Percentiles rank a stretch among this genome's conserved stretches.
Evolutionary conservation across 1,284 basidiomycete genomes (phyloP).

Genomic region (Ganoderma resinaceum): DNA sequence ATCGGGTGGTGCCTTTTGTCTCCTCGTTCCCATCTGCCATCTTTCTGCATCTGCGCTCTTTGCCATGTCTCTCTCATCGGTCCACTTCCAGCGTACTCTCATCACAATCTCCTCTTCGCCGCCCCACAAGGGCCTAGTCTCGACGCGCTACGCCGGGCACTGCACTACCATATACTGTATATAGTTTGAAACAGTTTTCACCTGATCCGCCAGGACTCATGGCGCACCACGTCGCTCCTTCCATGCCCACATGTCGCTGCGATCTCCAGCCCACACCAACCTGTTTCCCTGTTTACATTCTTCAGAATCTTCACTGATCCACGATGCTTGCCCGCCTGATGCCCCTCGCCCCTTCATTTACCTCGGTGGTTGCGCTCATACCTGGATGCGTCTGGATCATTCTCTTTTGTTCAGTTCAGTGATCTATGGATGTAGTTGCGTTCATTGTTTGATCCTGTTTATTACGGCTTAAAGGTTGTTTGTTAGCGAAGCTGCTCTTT

Average conservation of each 20-base stretch:
- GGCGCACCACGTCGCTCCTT: conserved; percentile 30
- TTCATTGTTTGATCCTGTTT: conserved; percentile 15
- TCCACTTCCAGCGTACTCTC: conserved; percentile 11
- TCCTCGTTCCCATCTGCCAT: conserved; percentile 20
- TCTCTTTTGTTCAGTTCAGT: conserved; percentile 21
- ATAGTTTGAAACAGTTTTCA: conserved; percentile 32
- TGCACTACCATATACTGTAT: conserved; percentile 34
- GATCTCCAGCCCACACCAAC: conserved; percentile 18
- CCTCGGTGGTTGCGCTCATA: conserved; percentile 32
- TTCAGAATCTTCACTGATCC: conserved; percentile 20
- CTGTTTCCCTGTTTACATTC: conserved; percentile 1
- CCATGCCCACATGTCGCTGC: conserved; percentile 30
- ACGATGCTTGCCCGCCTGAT: conserved; percentile 22
- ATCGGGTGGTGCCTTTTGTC: not conserved
- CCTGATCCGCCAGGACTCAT: conserved; percentile 23
- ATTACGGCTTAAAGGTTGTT: conserved; percentile 12
- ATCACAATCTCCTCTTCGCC: conserved; percentile 23
- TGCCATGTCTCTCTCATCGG: conserved; percentile 23
- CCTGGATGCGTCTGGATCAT: conserved; percentile 32
- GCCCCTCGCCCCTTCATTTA: conserved; percentile 2
- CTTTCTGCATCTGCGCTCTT: conserved; percentile 24
- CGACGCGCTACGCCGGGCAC: conserved; percentile 21
- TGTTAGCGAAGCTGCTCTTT: conserved; percentile 21
- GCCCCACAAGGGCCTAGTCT: conserved; percentile 10
- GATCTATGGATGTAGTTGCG: conserved; percentile 17